Base-by-base conservation (phyloP, 2,329 filamentous ascomycete species). In the Colletotrichum horii region DNA sequence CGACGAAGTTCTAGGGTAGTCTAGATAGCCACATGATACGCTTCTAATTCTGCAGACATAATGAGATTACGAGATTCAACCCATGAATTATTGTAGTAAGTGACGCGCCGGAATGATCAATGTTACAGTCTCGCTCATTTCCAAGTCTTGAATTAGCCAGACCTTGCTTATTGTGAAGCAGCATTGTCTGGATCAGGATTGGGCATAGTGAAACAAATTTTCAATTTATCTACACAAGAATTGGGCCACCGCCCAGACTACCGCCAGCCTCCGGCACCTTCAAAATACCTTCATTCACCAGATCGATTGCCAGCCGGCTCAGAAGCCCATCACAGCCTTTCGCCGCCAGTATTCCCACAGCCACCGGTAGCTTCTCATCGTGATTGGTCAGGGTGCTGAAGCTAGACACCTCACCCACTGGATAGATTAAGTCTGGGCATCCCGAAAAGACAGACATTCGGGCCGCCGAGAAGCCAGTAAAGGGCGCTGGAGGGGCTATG, bases 101-200 rank as follows among this genome's bases (percentile, higher is more conserved):
- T 48, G 38, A 48, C 38, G 22, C 38, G 38, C 38, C 22, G 19
- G 38, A 2, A n/a, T 12, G 2, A 48, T n/a, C 19, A n/a, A 48
- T 3, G 19, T n/a, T 5, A 48, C 19, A n/a, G 5, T 1, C 19
- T 48, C 38, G 3, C 38, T 48, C 19, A 4, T n/a, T 43, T 48
- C n/a, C 1, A 48, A 12, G 3, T 43, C 0, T 2, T n/a, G 0
- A 43, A 12, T n/a, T 43, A n/a, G 0, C 1, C n/a, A 43, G 38
- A 43, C 19, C 9, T 5, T 43, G 5, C 36, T 43, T 43, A n/a
- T 43, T 0, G 2, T n/a, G 12, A 5, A n/a, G 19, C 6, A 6
- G 38, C 38, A 19, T 19, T 48, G 19, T 22, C 11, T 12, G 1
- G n/a, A 52, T 24, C 11, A 22, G 22, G 15, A 6, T 4, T 4